A percentile compares a stretch with the other conserved stretches of the same genome.
Evolutionary conservation across 1,284 basidiomycete species (phyloP).

Genomic region (Volvariella volvacea): DNA sequence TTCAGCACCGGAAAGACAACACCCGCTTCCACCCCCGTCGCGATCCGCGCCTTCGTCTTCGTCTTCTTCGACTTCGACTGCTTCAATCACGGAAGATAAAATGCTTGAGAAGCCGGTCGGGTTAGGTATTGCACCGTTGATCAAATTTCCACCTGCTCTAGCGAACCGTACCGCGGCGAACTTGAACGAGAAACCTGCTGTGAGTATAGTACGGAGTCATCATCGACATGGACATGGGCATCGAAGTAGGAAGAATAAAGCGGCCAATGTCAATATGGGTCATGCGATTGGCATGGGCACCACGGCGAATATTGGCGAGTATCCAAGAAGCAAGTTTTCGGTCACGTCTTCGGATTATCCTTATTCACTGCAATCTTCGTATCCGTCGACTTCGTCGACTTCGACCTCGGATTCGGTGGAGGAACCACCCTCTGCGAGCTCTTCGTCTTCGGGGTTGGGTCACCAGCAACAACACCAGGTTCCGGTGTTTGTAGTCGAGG

Average conservation of each 20-base stretch:
- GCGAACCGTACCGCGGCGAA: neutral
- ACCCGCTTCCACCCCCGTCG: too few species aligned
- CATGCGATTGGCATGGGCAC: neutral
- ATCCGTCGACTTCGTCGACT: neutral
- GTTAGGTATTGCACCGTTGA: neutral
- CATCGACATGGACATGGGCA: too few species aligned
- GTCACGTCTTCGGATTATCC: neutral
- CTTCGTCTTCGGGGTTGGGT: neutral
- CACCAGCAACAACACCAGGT: neutral
- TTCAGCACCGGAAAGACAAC: too few species aligned
- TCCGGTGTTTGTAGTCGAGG: neutral
- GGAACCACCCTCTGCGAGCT: neutral
- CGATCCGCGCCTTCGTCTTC: too few species aligned
- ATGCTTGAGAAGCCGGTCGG: neutral
- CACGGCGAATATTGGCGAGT: too few species aligned
- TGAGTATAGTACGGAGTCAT: too few species aligned
- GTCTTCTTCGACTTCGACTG: too few species aligned
- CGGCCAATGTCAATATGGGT: neutral
- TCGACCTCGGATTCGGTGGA: neutral
- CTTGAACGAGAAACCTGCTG: neutral
- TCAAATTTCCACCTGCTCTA: neutral
- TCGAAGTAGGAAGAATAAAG: neutral
- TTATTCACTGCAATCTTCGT: neutral
- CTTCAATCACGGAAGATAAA: too few species aligned
- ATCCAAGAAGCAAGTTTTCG: constrained; percentile 1